Percentiles rank a stretch among this genome's conserved stretches.
These are phyloP conservation scores for Leishmania tropica DNA, from an alignment of 208 protist species.

Conservation along the genomic window DNA sequence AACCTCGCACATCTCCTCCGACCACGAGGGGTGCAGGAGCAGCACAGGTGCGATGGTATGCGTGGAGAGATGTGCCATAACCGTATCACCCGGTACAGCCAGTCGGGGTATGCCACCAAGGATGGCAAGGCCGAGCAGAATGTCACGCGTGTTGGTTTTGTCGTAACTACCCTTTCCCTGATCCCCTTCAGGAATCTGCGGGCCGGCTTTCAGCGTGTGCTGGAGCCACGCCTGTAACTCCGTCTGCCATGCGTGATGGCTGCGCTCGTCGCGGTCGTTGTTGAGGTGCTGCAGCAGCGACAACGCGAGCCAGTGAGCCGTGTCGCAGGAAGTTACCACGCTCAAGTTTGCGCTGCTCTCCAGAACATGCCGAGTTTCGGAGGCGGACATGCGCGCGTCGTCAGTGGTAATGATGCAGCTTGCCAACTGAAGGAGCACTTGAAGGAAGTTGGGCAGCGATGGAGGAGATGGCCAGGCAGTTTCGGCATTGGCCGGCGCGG, in stretches of 20 bases:
- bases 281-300: constrained; percentile 79
- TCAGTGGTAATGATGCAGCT: constrained; percentile 29
- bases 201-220: constrained; percentile 28
- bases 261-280: constrained; percentile 18
- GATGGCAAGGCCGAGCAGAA: constrained; percentile 68
- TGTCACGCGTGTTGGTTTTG: constrained; percentile 29
- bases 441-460: constrained; percentile 35
- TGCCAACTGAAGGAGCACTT: constrained; percentile 42
- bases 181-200: constrained; percentile 7
- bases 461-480: neutral
- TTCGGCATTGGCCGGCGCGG: neutral
- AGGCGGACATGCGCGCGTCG: constrained; percentile 30
- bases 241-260: constrained; percentile 55
- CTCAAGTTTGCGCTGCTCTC: constrained; percentile 11
- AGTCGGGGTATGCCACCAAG: constrained; percentile 58
- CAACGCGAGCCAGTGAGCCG: constrained; percentile 63
- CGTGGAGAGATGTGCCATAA: constrained; percentile 51
- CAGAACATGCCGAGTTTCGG: constrained; percentile 30
- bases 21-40: constrained; percentile 54
- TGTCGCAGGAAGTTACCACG: constrained; percentile 33
- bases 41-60: constrained; percentile 43
- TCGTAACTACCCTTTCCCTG: neutral
- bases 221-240: constrained; percentile 69
- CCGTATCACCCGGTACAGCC: constrained; percentile 69
- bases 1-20: constrained; percentile 75